phyloP scores from a whole-genome alignment of 2,329 filamentous ascomycete species.

The Penicillium italicum region DNA sequence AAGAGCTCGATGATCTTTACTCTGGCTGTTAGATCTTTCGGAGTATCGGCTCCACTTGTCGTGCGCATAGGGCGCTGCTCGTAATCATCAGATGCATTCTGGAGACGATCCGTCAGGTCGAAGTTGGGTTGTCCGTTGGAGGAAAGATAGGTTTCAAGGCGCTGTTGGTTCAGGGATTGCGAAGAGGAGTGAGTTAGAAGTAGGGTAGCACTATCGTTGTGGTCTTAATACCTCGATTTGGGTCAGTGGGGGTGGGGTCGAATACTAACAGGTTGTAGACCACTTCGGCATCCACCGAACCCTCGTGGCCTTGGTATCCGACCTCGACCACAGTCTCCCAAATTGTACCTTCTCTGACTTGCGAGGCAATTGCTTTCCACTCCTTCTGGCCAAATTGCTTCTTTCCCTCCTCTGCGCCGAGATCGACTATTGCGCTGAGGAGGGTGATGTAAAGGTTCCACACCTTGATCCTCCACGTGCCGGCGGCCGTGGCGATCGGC shows the following conservation, averaged over 20 bases:
- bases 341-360: slow-evolving; percentile 83
- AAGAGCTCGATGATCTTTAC: slow-evolving; percentile 95
- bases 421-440: slow-evolving; percentile 82
- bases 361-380: slow-evolving; percentile 77
- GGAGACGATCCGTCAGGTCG: slow-evolving; percentile 64
- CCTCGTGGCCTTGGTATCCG: slow-evolving; percentile 84
- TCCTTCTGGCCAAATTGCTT: slow-evolving; percentile 77
- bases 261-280: slow-evolving; percentile 56
- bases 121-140: slow-evolving; percentile 69
- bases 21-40: slow-evolving; percentile 75
- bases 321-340: slow-evolving; percentile 90
- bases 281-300: slow-evolving; percentile 89
- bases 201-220: slow-evolving; percentile 73
- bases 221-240: not conserved
- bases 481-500: slow-evolving; percentile 74
- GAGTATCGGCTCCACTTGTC: slow-evolving; percentile 70
- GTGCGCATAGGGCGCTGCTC: slow-evolving; percentile 35
- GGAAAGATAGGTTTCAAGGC: slow-evolving; percentile 84
- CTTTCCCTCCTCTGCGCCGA: slow-evolving; percentile 87
- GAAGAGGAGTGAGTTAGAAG: slow-evolving; percentile 83
- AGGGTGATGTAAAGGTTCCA: slow-evolving; percentile 97
- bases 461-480: slow-evolving; percentile 83
- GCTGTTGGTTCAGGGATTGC: slow-evolving; percentile 79
- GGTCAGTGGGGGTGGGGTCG: slow-evolving; percentile 6
- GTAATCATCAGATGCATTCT: slow-evolving; percentile 33